Evolutionary conservation across 805 yeast species (phyloP), one percentile per base, ranked within the genome.

Genomic region (Jamesozyma jinghongensis): DNA sequence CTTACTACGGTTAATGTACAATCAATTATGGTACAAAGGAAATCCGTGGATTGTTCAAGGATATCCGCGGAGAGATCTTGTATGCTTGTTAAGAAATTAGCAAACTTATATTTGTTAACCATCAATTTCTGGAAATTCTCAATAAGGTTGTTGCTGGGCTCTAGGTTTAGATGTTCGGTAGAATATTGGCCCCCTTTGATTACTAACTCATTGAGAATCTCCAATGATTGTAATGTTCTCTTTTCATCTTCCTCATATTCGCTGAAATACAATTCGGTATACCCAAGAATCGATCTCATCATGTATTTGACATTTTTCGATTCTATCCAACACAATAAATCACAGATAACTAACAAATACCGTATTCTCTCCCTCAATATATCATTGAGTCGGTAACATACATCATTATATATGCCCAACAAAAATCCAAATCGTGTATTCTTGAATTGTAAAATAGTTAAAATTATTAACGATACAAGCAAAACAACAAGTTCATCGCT

Each of bases 321-420:
- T n/a, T 22, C 26, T 22, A 10, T 22, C n/a, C 35, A 19, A 12
- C 12, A n/a, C 14, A 38, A 16, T 8, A 32, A 20, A 27, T 38
- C 41, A 3, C 32, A 2, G 1, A 33, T 19, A 33, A 16, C 19
- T 16, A 38, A 27, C 3, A 6, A 3, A 17, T 22, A 32, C 34
- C 19, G 19, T 14, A 38, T 19, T 13, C 41, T 18, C 22, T 33
- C 32, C n/a, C 30, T 6, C 11, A 18, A 28, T 3, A 19, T n/a
- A 11, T 29, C 27, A 3, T 36, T 16, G 7, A 36, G 12, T 13
- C 17, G 26, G 11, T 26, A 16, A 4, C 18, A 12, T 18, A 19
- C 3, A n/a, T 38, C 41, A 19, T 27, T 27, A 26, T 19, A 38
- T 27, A 38, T 33, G 19, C 41, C 41, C 4, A 32, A n/a, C 5